Base-by-base conservation (phyloP, 371 early-diverging fungal genomes). In the Circinella minor region DNA sequence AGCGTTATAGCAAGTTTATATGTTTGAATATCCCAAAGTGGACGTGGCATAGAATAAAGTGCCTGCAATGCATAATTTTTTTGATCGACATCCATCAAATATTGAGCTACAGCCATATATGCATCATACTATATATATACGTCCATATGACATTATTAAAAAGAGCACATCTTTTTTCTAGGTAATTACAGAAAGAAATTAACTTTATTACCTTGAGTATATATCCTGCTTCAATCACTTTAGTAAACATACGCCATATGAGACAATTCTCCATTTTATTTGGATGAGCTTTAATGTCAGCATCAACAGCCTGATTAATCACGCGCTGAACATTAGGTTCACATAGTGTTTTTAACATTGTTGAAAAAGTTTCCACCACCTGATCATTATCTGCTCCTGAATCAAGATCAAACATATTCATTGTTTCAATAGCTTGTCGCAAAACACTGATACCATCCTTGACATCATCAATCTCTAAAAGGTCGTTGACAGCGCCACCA, bases 211-310 rank as follows among this genome's bases (percentile, higher is more conserved):
- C 81, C 75, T 80, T 71, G 43, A 82, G 54, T 14, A 63, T 71
- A 66, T 78, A 78, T 4, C 83, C 83, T 48, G 80, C 67, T n/a
- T 80, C 78, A 4, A 82, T 67, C 9, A 82, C 79, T 66, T 78
- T 78, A 34, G 78, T 73, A 69, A 80, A 78, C 38, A 82, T 57
- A 4, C 71, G 69, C 80, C 80, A 82, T 13, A 82, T 61, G 14
- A 82, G 55, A 9, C 70, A 74, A 17, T 77, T 43, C 5, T 73
- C 48, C n/a, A 82, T 75, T 11, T 71, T 54, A 34, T 66, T 59
- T 13, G 69, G 65, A 10, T 61, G 48, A 7, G 47, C 20, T 10
- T 65, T 55, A 1, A 63, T 20, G 59, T 69, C 55, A 14, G 55
- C 48, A 20, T 54, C 66, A 0, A 73, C 73, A 17, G 77, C 69